phyloP scores from a whole-genome alignment of 176 grass and related monocot species.

The Hordeum vulgare region DNA sequence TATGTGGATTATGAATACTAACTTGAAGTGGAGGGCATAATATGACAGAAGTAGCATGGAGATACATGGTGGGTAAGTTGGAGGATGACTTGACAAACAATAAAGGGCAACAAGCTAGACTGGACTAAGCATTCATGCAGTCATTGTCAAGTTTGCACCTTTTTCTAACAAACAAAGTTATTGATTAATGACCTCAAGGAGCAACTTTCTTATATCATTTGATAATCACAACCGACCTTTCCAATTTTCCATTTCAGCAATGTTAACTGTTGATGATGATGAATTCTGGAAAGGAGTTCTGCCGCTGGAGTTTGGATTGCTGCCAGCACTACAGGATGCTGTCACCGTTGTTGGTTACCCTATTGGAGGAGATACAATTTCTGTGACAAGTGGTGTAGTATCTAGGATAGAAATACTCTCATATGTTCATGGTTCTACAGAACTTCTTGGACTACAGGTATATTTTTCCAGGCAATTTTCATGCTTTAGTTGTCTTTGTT shows the following conservation, averaged over 20 bases:
- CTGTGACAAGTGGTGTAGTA: constrained; percentile 94
- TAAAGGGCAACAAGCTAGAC: background rate
- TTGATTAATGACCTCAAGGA: background rate
- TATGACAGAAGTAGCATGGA: background rate
- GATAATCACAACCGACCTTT: background rate
- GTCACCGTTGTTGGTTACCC: constrained; percentile 95
- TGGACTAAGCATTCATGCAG: background rate
- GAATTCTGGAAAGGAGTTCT: constrained; percentile 91
- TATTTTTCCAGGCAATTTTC: constrained; percentile 12
- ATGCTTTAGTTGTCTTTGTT: background rate
- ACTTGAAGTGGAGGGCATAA: background rate
- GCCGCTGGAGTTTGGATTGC: constrained; percentile 66
- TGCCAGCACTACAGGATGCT: constrained; percentile 95
- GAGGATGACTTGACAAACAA: background rate
- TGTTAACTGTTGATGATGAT: constrained; percentile 90
- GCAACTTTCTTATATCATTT: constrained; percentile 7
- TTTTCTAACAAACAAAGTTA: background rate
- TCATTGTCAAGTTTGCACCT: background rate
- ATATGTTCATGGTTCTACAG: constrained; percentile 97
- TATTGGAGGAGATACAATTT: constrained; percentile 97
- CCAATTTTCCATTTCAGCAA: constrained; percentile 43
- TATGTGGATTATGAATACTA: background rate
- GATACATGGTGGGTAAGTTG: background rate
- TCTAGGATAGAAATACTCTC: constrained; percentile 98
- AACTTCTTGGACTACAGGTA: constrained; percentile 94